Conservation (phyloP, 192 early-diverging fungal species). For the Diversispora epigaea region DNA sequence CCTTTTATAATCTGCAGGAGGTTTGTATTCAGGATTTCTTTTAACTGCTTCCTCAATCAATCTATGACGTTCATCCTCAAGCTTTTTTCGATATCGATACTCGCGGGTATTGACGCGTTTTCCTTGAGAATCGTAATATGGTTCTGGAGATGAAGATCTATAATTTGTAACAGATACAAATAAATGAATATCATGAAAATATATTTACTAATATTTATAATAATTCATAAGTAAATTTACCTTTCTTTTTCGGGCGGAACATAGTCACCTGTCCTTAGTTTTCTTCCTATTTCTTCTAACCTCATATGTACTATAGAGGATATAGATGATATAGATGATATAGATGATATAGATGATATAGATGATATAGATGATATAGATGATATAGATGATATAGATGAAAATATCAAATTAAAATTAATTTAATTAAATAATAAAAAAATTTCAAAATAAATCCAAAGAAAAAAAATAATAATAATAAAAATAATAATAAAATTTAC, state of each 20-base stretch:
- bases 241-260: conserved; percentile 77
- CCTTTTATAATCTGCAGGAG: conserved; percentile 88
- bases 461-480: not conserved
- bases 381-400: too few species aligned
- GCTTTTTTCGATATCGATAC: conserved; percentile 80
- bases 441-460: not conserved
- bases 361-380: too few species aligned
- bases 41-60: conserved; percentile 79
- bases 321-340: too few species aligned
- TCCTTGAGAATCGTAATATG: conserved; percentile 88
- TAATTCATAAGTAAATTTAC: conserved; percentile 40
- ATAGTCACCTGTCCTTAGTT: conserved; percentile 78
- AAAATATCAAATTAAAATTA: not conserved
- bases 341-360: too few species aligned
- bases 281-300: conserved; percentile 88
- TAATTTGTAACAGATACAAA: not conserved
- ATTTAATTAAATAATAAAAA: not conserved
- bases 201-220: not conserved
- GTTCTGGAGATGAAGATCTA: conserved; percentile 96
- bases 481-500: conserved; percentile 41
- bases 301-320: conserved; percentile 68
- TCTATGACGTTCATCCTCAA: conserved; percentile 90
- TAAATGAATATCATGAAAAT: not conserved
- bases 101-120: conserved; percentile 97
- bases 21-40: conserved; percentile 78